These are phyloP conservation scores for Saccharomyces hybrid DNA, from an alignment of 1,139 yeast genomes.

Conservation along the genomic window DNA sequence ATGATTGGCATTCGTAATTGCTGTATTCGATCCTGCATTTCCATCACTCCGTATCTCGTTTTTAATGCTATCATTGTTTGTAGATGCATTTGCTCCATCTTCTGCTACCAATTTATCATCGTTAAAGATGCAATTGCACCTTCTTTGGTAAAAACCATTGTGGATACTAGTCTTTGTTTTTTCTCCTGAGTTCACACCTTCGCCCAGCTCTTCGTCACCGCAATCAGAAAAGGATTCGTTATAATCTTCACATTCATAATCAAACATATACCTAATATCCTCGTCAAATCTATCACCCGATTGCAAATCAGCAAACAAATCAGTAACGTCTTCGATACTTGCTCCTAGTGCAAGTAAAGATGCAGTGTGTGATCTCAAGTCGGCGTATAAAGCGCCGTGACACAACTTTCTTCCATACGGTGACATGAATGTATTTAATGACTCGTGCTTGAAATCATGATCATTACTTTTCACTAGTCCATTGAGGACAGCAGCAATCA, in stretches of 20 bases:
- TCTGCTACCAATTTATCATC: conserved; percentile 29
- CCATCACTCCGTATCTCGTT: conserved; percentile 11
- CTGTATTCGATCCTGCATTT: conserved; percentile 5
- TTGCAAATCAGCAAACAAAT: conserved; percentile 48
- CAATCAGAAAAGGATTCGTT: conserved; percentile 29
- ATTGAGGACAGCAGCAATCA: conserved; percentile 54
- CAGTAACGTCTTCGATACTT: conserved; percentile 43
- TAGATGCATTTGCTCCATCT: conserved; percentile 13
- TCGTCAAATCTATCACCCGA: conserved; percentile 66
- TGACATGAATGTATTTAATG: conserved; percentile 48
- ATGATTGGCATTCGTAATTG: conserved; percentile 4
- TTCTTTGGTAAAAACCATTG: conserved; percentile 14
- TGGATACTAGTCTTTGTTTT: background rate
- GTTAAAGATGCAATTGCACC: conserved; percentile 37
- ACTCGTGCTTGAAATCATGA: conserved; percentile 50
- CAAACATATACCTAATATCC: conserved; percentile 65
- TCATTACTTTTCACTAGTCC: conserved; percentile 34
- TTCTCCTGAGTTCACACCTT: conserved; percentile 7
- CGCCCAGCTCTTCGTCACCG: conserved; percentile 21
- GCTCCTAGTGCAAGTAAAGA: conserved; percentile 40
- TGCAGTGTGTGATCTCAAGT: conserved; percentile 44
- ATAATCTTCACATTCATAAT: conserved; percentile 42
- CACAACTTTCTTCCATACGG: conserved; percentile 54
- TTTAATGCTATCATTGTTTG: conserved; percentile 14
- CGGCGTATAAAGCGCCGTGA: conserved; percentile 51